Conservation (phyloP, 805 yeast genomes). For the Wickerhamomyces subpelliculosus region DNA sequence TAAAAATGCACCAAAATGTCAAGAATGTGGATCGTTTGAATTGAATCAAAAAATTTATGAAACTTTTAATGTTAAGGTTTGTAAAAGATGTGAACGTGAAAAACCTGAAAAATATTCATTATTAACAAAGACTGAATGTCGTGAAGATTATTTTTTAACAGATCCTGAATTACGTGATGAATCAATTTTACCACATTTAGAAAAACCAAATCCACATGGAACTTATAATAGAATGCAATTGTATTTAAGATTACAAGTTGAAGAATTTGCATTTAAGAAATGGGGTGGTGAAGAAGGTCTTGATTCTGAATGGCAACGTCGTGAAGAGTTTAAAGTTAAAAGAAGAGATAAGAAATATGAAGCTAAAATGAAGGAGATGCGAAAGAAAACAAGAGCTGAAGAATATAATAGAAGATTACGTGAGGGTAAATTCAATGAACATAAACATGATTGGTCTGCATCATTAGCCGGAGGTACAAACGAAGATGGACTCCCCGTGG, state of each 20-base stretch:
- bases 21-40: slow-evolving; percentile 76
- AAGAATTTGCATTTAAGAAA: slow-evolving; percentile 83
- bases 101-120: slow-evolving; percentile 85
- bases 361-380: slow-evolving; percentile 76
- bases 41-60: slow-evolving; percentile 66
- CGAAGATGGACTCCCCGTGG: slow-evolving; percentile 32
- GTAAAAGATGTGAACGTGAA: slow-evolving; percentile 66
- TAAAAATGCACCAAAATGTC: slow-evolving; percentile 71
- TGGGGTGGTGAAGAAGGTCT: slow-evolving; percentile 90
- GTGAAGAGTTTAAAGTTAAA: slow-evolving; percentile 66
- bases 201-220: slow-evolving; percentile 90
- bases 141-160: slow-evolving; percentile 85
- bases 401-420: slow-evolving; percentile 69
- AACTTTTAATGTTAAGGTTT: slow-evolving; percentile 70
- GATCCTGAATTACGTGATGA: slow-evolving; percentile 85
- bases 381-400: slow-evolving; percentile 88
- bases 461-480: slow-evolving; percentile 39
- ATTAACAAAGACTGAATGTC: slow-evolving; percentile 91
- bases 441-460: slow-evolving; percentile 69
- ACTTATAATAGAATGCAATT: slow-evolving; percentile 90
- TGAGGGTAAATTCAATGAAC: slow-evolving; percentile 52
- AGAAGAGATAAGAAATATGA: slow-evolving; percentile 77
- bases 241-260: slow-evolving; percentile 86
- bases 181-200: slow-evolving; percentile 63
- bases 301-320: slow-evolving; percentile 85